Evolutionary conservation across 495 filamentous ascomycete species (phyloP), one percentile per base, ranked within the genome.

Genomic region (Talaromyces nanjingensis): DNA sequence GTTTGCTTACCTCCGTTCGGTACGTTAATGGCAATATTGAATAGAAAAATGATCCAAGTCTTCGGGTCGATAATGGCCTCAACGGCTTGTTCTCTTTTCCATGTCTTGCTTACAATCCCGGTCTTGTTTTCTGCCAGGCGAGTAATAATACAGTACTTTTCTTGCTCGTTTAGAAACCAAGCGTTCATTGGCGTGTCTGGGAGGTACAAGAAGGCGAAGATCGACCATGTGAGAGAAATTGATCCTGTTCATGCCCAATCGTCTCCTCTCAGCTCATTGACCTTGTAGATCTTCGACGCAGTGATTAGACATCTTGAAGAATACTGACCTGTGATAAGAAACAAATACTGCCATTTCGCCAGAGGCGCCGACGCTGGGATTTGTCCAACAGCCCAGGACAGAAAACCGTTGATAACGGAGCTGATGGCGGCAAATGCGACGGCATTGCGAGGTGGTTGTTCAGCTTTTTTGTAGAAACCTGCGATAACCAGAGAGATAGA

Each of bases 311-410:
- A 1, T 6, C n/a, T 24, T 22, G 57, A 59, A 18, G 4, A 1
- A 27, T 27, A 67, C 67, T 52, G 37, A 70, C 42, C 64, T 29
- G 67, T 68, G 53, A 68, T 64, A 12, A 68, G 39, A 55, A 83
- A 84, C 20, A 81, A 71, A 71, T 81, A 83, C 65, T 81, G 78
- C 81, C 82, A 84, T 52, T 64, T 68, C 2, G 73, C 73, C n/a
- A 84, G 72, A 12, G 20, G 76, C 71, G 22, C 77, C 74, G 22
- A 65, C 69, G 71, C 20, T 24, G 64, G 67, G 22, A 84, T 83
- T 37, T 83, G 77, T 20, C 76, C 78, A 45, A 83, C 80, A 64
- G 76, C 81, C 72, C 82, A 84, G 24, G 78, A 81, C 18, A 84
- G 71, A 29, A 83, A 74, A 0, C 81, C 81, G 37, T 81, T 81